Conservation (phyloP, 345 rosid species). For the Camelina neglecta region DNA sequence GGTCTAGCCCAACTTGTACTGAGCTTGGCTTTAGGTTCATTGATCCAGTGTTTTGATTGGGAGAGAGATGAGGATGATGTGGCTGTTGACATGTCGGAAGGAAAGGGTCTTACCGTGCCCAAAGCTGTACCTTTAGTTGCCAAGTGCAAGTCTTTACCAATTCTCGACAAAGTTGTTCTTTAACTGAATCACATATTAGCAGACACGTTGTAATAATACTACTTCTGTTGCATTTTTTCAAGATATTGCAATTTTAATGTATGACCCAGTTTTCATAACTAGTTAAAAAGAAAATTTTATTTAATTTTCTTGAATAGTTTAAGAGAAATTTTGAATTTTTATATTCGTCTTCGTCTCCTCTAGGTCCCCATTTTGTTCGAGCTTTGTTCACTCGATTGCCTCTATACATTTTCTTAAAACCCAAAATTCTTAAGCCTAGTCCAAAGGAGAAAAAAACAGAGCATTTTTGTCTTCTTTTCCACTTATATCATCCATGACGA, state of each 20-base stretch:
- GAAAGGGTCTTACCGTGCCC: slow-evolving; percentile 42
- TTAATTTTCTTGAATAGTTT: background rate
- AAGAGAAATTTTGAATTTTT: slow-evolving; percentile 3
- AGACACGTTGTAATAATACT: background rate
- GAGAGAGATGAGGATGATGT: slow-evolving; percentile 12
- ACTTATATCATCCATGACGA: background rate
- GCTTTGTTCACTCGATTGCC: slow-evolving; percentile 24
- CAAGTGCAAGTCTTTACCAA: slow-evolving; percentile 42
- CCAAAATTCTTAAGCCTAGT: slow-evolving; percentile 30
- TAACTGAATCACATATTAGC: background rate
- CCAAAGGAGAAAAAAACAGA: slow-evolving; percentile 24
- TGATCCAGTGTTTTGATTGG: slow-evolving; percentile 54
- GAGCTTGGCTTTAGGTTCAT: slow-evolving; percentile 36
- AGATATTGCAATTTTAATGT: background rate
- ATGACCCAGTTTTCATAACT: background rate
- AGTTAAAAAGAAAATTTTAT: background rate
- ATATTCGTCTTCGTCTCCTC: slow-evolving; percentile 14
- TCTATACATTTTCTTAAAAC: slow-evolving; percentile 21
- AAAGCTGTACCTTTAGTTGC: slow-evolving; percentile 41
- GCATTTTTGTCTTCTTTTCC: slow-evolving; percentile 12
- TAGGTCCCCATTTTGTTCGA: slow-evolving; percentile 19
- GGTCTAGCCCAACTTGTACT: slow-evolving; percentile 42
- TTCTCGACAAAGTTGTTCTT: slow-evolving; percentile 15
- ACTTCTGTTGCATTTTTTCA: no score
- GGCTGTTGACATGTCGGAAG: slow-evolving; percentile 49